Percentiles rank a stretch among this genome's conserved stretches.
phyloP scores from a whole-genome alignment of 129 eudicot genomes.

The Arctium minus region DNA sequence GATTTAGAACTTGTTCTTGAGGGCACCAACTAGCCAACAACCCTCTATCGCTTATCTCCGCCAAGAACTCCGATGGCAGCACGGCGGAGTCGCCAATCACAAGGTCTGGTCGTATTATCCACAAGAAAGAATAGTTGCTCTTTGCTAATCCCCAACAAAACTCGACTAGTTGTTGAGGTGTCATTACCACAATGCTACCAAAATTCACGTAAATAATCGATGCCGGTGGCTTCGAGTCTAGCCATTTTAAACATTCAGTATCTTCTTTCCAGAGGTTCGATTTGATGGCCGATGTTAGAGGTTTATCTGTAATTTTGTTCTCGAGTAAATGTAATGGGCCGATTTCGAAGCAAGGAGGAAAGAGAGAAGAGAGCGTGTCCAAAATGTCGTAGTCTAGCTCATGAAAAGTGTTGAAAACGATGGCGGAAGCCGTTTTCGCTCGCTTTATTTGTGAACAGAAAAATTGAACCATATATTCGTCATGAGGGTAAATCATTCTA shows the following conservation, averaged over 20 bases:
- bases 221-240: conserved; percentile 27
- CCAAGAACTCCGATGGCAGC: conserved; percentile 34
- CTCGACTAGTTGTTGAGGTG: conserved; percentile 42
- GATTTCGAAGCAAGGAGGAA: conserved; percentile 32
- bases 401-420: conserved; percentile 54
- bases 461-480: conserved; percentile 32
- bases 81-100: conserved; percentile 38
- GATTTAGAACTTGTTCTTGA: conserved; percentile 48
- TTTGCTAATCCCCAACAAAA: conserved; percentile 68
- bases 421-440: conserved; percentile 27
- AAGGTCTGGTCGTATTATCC: conserved; percentile 57
- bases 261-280: conserved; percentile 69
- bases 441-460: conserved; percentile 8
- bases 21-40: conserved; percentile 53
- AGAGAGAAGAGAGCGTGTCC: conserved; percentile 17
- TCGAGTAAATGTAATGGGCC: conserved; percentile 45
- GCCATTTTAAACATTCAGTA: conserved; percentile 42
- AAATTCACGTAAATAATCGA: conserved; percentile 57
- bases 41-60: conserved; percentile 37
- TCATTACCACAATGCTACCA: conserved; percentile 53
- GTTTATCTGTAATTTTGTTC: conserved; percentile 22
- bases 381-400: conserved; percentile 40
- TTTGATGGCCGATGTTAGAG: conserved; percentile 20
- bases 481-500: conserved; percentile 44
- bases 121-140: conserved; percentile 44